These are phyloP conservation scores for Tolypocladium paradoxum DNA, from an alignment of 2,329 filamentous ascomycete species.

Conservation along the genomic window DNA sequence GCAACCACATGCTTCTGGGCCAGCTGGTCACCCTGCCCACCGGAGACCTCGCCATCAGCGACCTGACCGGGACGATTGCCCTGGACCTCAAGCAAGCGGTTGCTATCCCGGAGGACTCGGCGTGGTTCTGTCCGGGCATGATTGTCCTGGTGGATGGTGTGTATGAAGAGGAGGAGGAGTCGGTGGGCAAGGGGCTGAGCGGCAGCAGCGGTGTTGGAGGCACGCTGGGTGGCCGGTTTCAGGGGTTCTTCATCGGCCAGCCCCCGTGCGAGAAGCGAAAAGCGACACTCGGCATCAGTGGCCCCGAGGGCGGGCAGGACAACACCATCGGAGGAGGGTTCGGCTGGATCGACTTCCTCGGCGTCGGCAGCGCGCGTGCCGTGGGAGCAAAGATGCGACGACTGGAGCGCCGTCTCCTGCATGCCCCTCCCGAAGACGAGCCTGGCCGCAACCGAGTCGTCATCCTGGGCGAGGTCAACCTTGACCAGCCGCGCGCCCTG, in stretches of 20 bases:
- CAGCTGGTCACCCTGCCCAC: slow-evolving; percentile 73
- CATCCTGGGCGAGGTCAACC: slow-evolving; percentile 75
- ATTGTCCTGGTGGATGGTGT: slow-evolving; percentile 88
- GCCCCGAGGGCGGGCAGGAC: slow-evolving; percentile 44
- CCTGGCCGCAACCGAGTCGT: slow-evolving; percentile 46
- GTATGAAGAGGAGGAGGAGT: slow-evolving; percentile 87
- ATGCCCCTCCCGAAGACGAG: slow-evolving; percentile 21
- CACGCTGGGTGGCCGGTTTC: slow-evolving; percentile 82
- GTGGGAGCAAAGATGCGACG: slow-evolving; percentile 73
- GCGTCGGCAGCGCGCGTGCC: slow-evolving; percentile 79
- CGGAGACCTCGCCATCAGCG: slow-evolving; percentile 71
- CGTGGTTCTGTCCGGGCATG: slow-evolving; percentile 94
- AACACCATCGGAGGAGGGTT: slow-evolving; percentile 69
- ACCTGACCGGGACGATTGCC: slow-evolving; percentile 78
- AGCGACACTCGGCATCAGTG: slow-evolving; percentile 63
- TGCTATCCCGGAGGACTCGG: slow-evolving; percentile 72
- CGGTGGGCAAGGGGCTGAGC: slow-evolving; percentile 57
- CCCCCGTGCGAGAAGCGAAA: slow-evolving; percentile 82
- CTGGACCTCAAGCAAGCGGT: slow-evolving; percentile 74
- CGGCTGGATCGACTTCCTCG: slow-evolving; percentile 95
- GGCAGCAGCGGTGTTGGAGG: slow-evolving; percentile 77
- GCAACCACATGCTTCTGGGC: slow-evolving; percentile 75
- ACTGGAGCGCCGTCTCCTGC: slow-evolving; percentile 59
- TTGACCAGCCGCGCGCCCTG: slow-evolving; percentile 74
- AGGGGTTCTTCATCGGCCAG: slow-evolving; percentile 82